These are phyloP conservation scores for Psidium friedrichsthalianum DNA, from an alignment of 345 rosid genomes.

Conservation along the genomic window DNA sequence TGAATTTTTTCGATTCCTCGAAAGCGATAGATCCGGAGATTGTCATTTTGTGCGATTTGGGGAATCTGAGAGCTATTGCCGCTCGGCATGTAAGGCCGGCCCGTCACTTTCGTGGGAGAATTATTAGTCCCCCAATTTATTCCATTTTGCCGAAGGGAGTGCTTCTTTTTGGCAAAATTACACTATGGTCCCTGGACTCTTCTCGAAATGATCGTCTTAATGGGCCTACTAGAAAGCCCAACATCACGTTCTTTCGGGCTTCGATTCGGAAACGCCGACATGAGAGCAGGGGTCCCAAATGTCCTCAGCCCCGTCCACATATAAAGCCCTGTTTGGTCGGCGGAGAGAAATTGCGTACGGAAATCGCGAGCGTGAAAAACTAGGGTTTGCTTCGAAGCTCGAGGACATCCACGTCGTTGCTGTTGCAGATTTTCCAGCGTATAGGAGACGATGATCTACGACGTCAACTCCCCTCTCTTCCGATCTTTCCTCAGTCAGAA, in stretches of 20 bases:
- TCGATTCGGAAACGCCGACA: not conserved
- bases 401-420: not conserved
- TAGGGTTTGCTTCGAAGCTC: conserved; percentile 7
- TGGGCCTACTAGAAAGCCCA: not conserved
- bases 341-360: not conserved
- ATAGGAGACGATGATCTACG: conserved; percentile 64
- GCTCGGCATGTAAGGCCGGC: not conserved
- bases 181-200: not conserved
- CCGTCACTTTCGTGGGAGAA: not conserved
- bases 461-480: conserved; percentile 86
- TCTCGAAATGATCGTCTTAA: not conserved
- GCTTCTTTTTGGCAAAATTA: not conserved
- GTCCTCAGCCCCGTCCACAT: not conserved
- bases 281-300: not conserved
- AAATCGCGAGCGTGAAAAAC: not conserved
- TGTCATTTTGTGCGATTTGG: not conserved
- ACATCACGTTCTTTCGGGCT: not conserved
- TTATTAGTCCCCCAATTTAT: not conserved
- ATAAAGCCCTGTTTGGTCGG: not conserved
- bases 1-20: not conserved
- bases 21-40: not conserved
- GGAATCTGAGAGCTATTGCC: not conserved
- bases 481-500: conserved; percentile 94
- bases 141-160: not conserved
- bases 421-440: not conserved